Conservation (phyloP, 495 filamentous ascomycete genomes). For the Evansstolkia leycettana region DNA sequence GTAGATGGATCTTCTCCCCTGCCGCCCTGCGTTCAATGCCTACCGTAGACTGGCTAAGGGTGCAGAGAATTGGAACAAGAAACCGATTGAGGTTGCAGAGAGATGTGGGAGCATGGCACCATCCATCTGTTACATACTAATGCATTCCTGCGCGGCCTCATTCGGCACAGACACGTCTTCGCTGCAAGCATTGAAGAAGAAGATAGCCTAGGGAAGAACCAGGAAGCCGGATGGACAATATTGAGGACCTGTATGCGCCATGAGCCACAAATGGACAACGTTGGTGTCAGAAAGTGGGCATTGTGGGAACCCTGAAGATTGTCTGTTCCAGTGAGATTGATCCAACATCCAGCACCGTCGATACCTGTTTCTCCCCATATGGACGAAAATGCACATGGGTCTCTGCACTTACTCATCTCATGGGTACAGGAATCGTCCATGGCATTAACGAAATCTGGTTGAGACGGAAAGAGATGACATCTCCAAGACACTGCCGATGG, state of each 20-base stretch:
- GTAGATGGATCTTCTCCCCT: constrained; percentile 41
- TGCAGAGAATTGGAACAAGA: constrained; percentile 34
- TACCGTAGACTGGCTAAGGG: constrained; percentile 21
- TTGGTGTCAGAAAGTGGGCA: constrained; percentile 23
- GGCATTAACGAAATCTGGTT: constrained; percentile 28
- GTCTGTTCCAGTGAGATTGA: constrained; percentile 38
- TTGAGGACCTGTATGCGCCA: constrained; percentile 24
- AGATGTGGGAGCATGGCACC: constrained; percentile 28
- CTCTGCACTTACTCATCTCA: constrained; percentile 34
- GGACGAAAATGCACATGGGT: constrained; percentile 42
- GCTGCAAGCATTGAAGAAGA: constrained; percentile 28
- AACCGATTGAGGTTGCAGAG: constrained; percentile 24
- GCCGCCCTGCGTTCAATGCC: constrained; percentile 27
- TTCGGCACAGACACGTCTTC: constrained; percentile 33
- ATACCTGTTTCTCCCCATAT: constrained; percentile 8
- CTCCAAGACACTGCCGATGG: constrained; percentile 11
- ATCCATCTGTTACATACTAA: constrained; percentile 40
- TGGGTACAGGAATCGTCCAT: constrained; percentile 33
- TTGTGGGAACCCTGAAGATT: constrained; percentile 36
- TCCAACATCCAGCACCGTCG: background rate
- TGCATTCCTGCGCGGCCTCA: constrained; percentile 35
- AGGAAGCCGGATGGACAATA: constrained; percentile 27
- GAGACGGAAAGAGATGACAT: constrained; percentile 4
- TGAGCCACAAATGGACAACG: constrained; percentile 19
- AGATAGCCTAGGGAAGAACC: constrained; percentile 28